Evolutionary conservation across 805 yeast genomes (phyloP), one percentile per base, ranked within the genome.

Genomic region (Metschnikowia borealis): DNA sequence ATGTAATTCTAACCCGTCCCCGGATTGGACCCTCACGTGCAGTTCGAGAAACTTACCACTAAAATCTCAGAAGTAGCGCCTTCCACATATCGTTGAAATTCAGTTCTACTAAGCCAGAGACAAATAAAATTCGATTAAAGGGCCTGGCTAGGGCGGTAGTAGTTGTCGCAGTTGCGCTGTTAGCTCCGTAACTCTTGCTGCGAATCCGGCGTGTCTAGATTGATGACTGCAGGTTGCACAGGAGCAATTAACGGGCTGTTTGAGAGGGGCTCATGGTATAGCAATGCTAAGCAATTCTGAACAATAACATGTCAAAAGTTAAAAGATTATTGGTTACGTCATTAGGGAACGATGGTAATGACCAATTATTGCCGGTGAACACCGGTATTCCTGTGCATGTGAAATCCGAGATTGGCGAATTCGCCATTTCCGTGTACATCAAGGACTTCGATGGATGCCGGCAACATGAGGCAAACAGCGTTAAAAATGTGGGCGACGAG

Each of bases 381-480:
- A 62, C 77, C 1, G 68, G 68, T 33, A 51, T 48, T 2, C 73
- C 76, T 1, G 51, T 74, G 1, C 59, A 52, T 13, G 59, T 79
- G n/a, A 58, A 65, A 5, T 68, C 78, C 1, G 68, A 68, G 1
- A 56, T 67, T 20, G 81, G 79, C 1, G 55, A 54, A 2, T 71
- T 76, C 40, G 63, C 65, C 44, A 57, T 80, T 10, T 44, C 63
- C 2, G 72, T 81, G 13, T 69, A 75, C 34, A 74, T 81, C 46
- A 71, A 70, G 55, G 71, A 77, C 57, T 81, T 75, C 55, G 71
- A 72, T 48, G 82, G 82, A 1, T 63, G 78, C 13, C 50, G 56
- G 18, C 60, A 63, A 14, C 80, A 77, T 54, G 48, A 53, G 15
- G 49, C 55, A 20, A 67, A 69, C 51, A 67, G 76, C 56, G 59